phyloP scores from a whole-genome alignment of 2,329 filamentous ascomycete species.

The Stagonosporopsis rhizophila region DNA sequence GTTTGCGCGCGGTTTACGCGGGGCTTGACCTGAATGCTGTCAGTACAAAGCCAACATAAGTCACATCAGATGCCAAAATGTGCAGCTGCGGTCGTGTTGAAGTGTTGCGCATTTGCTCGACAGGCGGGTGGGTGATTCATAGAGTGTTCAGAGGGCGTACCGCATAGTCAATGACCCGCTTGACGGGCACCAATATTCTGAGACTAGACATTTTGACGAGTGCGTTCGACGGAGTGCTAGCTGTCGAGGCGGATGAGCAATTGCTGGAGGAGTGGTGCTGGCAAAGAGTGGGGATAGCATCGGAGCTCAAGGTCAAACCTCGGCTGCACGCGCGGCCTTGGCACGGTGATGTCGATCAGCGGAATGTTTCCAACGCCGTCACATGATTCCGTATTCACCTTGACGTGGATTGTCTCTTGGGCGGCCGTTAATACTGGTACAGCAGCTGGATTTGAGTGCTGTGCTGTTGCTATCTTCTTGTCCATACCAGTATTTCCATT shows the following conservation, averaged over 20 bases:
- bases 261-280: slow-evolving; percentile 11
- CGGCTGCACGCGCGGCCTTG: slow-evolving; percentile 27
- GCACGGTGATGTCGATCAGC: slow-evolving; percentile 8
- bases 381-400: neutral
- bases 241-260: slow-evolving; percentile 16
- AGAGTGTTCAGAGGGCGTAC: slow-evolving; percentile 44
- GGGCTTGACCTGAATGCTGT: slow-evolving; percentile 65
- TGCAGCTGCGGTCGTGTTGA: neutral
- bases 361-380: neutral
- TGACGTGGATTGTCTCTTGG: too few species aligned
- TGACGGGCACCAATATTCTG: slow-evolving; percentile 63
- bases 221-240: neutral
- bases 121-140: neutral
- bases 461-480: too few species aligned
- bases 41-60: too few species aligned
- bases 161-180: slow-evolving; percentile 66
- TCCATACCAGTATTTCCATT: too few species aligned
- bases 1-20: slow-evolving; percentile 77
- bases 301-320: slow-evolving; percentile 29
- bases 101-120: neutral
- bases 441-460: too few species aligned
- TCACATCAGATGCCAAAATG: neutral
- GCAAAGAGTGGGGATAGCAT: slow-evolving; percentile 30
- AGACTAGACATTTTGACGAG: slow-evolving; percentile 54
- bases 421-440: too few species aligned